Evolutionary conservation across 2,329 filamentous ascomycete species (phyloP).

Genomic region (Aphanocladium album): DNA sequence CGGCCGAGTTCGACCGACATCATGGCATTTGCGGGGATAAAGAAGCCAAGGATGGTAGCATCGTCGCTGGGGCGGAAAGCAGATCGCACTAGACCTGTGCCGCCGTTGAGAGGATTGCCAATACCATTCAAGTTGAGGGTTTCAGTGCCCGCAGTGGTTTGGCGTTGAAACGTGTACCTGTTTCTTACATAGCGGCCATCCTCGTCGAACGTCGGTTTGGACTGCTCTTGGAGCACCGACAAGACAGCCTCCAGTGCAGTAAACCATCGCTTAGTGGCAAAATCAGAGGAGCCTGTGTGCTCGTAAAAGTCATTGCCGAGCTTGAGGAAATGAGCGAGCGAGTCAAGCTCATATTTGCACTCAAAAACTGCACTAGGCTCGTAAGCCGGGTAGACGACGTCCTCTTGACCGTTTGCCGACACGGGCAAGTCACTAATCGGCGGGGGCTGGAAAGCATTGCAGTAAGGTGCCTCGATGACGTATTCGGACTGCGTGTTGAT

Average conservation of each 20-base stretch:
- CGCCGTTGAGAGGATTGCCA: constrained; percentile 84
- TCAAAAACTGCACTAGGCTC: constrained; percentile 86
- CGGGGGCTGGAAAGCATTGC: constrained; percentile 96
- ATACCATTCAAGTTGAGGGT: constrained; percentile 76
- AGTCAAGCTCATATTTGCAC: constrained; percentile 98
- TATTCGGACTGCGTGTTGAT: constrained; percentile 97
- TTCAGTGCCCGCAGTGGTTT: constrained; percentile 79
- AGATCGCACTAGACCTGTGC: constrained; percentile 80
- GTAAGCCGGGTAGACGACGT: constrained; percentile 79
- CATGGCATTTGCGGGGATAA: constrained; percentile 94
- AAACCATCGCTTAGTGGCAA: constrained; percentile 74
- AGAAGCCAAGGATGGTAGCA: constrained; percentile 87
- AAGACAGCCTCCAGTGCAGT: constrained; percentile 71
- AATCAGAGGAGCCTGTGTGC: constrained; percentile 70
- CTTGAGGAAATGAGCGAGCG: constrained; percentile 83
- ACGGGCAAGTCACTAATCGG: constrained; percentile 70
- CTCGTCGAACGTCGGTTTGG: constrained; percentile 72
- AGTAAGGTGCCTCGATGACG: constrained; percentile 91
- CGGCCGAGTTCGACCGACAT: constrained; percentile 85
- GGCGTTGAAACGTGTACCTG: constrained; percentile 80
- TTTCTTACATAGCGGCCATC: constrained; percentile 64
- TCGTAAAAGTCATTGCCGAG: constrained; percentile 82
- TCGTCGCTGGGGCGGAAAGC: constrained; percentile 95
- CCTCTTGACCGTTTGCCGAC: constrained; percentile 74
- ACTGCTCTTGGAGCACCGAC: constrained; percentile 70